phyloP scores from a whole-genome alignment of 2,329 filamentous ascomycete genomes.

The Lachnum nothofagi region DNA sequence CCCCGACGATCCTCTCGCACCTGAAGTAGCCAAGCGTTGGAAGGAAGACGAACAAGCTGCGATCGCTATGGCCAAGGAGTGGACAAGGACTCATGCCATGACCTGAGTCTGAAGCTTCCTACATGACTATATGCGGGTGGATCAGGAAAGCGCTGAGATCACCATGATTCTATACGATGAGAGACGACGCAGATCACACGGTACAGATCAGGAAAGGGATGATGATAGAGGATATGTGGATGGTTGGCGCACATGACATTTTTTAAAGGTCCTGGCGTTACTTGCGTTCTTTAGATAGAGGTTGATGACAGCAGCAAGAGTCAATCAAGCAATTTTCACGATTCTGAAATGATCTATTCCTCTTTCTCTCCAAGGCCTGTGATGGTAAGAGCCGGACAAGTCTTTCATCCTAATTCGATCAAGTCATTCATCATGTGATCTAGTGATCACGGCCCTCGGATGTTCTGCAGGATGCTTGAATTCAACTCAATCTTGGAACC shows the following conservation, averaged over 20 bases:
- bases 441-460: no score
- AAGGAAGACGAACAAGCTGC: constrained; percentile 92
- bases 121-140: constrained; percentile 6
- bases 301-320: neutral
- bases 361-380: no score
- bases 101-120: constrained; percentile 14
- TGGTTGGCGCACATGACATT: constrained; percentile 8
- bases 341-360: no score
- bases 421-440: no score
- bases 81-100: constrained; percentile 57
- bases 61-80: constrained; percentile 86
- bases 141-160: neutral
- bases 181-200: no score
- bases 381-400: no score
- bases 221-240: constrained; percentile 10
- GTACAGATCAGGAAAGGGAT: neutral
- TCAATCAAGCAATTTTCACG: no score
- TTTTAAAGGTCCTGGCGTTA: constrained; percentile 8
- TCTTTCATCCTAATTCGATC: no score
- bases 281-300: constrained; percentile 12
- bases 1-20: constrained; percentile 95
- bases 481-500: no score
- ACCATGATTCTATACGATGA: neutral
- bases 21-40: constrained; percentile 96
- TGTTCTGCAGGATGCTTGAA: no score